Evolutionary conservation across 805 yeast genomes (phyloP), one percentile per base, ranked within the genome.

Genomic region (Zygoascus tannicola): DNA sequence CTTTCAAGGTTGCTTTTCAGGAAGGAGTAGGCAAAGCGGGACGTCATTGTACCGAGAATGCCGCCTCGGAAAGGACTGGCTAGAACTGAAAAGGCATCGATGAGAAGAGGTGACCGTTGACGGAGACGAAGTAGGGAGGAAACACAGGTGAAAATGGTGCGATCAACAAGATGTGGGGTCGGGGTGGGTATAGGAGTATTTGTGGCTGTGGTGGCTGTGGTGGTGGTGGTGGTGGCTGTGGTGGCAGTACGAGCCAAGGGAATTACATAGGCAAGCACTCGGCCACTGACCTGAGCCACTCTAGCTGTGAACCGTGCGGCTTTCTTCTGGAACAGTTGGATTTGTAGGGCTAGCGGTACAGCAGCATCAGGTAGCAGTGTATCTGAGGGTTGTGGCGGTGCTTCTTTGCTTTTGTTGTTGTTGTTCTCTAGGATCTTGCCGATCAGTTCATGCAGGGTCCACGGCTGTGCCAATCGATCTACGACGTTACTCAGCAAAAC

Each of bases 401-500:
- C 5, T n/a, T n/a, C 40, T 28, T 21, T 19, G 16, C 16, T 20
- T 15, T 32, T 33, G 21, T 16, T n/a, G 34, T 32, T 19, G 12
- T 41, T 12, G 16, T 30, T 32, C 30, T 35, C 44, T 22, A 54
- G 42, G n/a, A 50, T 49, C 47, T 57, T 60, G 22, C 50, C 44
- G 4, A 70, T 50, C 3, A 75, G 56, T 23, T 69, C 74, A 65
- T 76, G 71, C 1, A 75, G 50, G 56, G 71, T 67, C 59, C 72
- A 75, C n/a, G 75, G 75, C 44, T 75, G 76, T 7, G 70, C 60
- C 14, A 75, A 46, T 50, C 71, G 72, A 4, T 67, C 70, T 4
- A 72, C 54, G 1, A 67, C 50, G 44, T 66, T 73, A 35, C 57
- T 57, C 35, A 76, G 43, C 0, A 70, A 60, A 35, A 74, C 50